Conservation (phyloP, 108 stramenopile species). For the Discostella stelligeroides region DNA sequence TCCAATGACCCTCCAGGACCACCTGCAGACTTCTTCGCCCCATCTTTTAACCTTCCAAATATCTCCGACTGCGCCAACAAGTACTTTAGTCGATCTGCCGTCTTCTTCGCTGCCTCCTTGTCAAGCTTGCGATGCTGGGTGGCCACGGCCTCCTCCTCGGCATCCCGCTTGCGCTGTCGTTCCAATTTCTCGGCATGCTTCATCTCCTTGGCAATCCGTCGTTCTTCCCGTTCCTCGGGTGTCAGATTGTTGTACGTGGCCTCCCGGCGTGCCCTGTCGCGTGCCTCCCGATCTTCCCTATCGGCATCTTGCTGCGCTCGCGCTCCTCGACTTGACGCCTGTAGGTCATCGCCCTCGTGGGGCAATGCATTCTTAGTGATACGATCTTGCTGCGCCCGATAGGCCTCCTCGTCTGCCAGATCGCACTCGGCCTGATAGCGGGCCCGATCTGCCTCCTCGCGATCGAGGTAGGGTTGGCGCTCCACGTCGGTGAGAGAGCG, state of each 20-base stretch:
- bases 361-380: constrained; percentile 47
- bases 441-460: constrained; percentile 67
- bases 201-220: constrained; percentile 45
- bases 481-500: constrained; percentile 52
- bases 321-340: constrained; percentile 56
- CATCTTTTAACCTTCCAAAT: constrained; percentile 85
- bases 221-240: constrained; percentile 42
- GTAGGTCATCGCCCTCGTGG: constrained; percentile 57
- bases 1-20: constrained; percentile 91
- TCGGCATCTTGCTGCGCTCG: constrained; percentile 56
- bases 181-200: constrained; percentile 67
- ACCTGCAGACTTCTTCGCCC: constrained; percentile 41
- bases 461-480: constrained; percentile 54
- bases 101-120: constrained; percentile 72
- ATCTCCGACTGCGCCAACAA: constrained; percentile 93
- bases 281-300: constrained; percentile 46
- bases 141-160: constrained; percentile 63
- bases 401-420: constrained; percentile 66
- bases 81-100: constrained; percentile 89
- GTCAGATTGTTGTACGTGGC: constrained; percentile 10
- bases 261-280: not conserved
- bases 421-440: constrained; percentile 76
- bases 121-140: constrained; percentile 74
- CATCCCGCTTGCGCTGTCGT: constrained; percentile 57
- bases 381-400: constrained; percentile 60